Conservation (phyloP, 2,329 filamentous ascomycete species). For the Chrysoporthe cubensis region DNA sequence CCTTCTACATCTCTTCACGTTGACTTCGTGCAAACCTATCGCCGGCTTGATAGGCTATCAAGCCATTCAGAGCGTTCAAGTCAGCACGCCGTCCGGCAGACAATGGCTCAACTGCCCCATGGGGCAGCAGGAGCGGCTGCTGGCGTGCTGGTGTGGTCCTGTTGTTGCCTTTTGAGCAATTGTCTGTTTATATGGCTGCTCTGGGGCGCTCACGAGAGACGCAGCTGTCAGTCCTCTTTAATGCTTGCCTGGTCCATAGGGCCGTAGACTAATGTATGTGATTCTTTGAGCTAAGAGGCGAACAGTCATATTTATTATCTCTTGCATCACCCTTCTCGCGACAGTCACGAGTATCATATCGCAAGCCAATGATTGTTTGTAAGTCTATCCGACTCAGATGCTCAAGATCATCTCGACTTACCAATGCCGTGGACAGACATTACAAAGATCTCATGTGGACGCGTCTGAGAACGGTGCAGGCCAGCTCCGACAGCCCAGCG, state of each 20-base stretch:
- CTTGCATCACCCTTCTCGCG: constrained; percentile 17
- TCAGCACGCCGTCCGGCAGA: not conserved
- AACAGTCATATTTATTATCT: constrained; percentile 21
- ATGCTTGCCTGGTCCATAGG: not conserved
- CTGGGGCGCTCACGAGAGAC: constrained; percentile 25
- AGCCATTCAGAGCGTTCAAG: not conserved
- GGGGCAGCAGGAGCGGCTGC: constrained; percentile 21
- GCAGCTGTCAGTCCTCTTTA: constrained; percentile 21
- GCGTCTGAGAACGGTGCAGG: constrained; percentile 11
- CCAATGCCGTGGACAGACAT: constrained; percentile 12
- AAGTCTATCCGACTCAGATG: not conserved
- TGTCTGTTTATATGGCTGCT: constrained; percentile 26
- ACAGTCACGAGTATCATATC: constrained; percentile 23
- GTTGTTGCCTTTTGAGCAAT: constrained; percentile 15
- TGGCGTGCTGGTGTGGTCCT: constrained; percentile 19
- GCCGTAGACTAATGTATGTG: not conserved
- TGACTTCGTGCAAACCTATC: not conserved
- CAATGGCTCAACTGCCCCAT: constrained; percentile 25
- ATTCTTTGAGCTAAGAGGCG: not conserved
- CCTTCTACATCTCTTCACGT: not conserved
- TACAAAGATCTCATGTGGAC: constrained; percentile 26
- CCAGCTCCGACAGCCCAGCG: constrained; percentile 4
- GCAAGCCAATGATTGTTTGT: constrained; percentile 21
- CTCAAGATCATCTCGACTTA: not conserved
- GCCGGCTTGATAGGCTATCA: not conserved